Percentiles rank a stretch among this genome's conserved stretches.
Evolutionary conservation across 352 stramenopile species (phyloP).

Genomic region (Pythium brachiatum): DNA sequence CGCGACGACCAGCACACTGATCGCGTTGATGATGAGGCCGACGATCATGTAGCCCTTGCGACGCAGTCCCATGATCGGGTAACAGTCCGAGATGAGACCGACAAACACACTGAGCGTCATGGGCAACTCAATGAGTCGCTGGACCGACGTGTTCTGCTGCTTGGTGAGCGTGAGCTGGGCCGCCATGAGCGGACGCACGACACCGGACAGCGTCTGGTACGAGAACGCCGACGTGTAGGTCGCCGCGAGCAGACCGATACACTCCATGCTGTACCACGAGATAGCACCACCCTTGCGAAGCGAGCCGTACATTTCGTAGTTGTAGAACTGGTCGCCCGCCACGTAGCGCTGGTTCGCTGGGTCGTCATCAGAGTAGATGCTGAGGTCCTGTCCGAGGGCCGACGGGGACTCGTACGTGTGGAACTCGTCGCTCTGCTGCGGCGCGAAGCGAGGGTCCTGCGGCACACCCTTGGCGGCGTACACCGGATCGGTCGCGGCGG

Average conservation of each 20-base stretch:
- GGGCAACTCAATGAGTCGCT: constrained; percentile 74
- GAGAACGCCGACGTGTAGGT: constrained; percentile 73
- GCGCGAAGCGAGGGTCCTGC: constrained; percentile 12
- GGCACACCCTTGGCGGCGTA: constrained; percentile 4
- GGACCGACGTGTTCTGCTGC: constrained; percentile 40
- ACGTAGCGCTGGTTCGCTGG: constrained; percentile 42
- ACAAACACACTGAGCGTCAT: constrained; percentile 90
- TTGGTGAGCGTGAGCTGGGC: constrained; percentile 45
- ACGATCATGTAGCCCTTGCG: constrained; percentile 92
- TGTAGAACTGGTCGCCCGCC: constrained; percentile 69
- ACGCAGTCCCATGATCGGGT: constrained; percentile 87
- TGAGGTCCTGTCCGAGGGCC: constrained; percentile 11
- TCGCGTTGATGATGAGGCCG: constrained; percentile 63
- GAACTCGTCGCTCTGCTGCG: constrained; percentile 19
- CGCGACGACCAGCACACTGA: constrained; percentile 56
- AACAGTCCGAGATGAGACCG: constrained; percentile 87
- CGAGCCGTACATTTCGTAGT: constrained; percentile 67
- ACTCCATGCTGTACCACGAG: constrained; percentile 56
- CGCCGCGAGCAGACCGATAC: constrained; percentile 52
- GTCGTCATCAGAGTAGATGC: constrained; percentile 25
- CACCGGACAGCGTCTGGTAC: constrained; percentile 50
- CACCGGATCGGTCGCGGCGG: not conserved
- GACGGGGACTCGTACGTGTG: constrained; percentile 24
- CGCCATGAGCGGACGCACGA: constrained; percentile 57
- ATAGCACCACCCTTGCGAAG: constrained; percentile 60